Evolutionary conservation across 2,329 filamentous ascomycete species (phyloP).

Genomic region (Didymella keratinophila): DNA sequence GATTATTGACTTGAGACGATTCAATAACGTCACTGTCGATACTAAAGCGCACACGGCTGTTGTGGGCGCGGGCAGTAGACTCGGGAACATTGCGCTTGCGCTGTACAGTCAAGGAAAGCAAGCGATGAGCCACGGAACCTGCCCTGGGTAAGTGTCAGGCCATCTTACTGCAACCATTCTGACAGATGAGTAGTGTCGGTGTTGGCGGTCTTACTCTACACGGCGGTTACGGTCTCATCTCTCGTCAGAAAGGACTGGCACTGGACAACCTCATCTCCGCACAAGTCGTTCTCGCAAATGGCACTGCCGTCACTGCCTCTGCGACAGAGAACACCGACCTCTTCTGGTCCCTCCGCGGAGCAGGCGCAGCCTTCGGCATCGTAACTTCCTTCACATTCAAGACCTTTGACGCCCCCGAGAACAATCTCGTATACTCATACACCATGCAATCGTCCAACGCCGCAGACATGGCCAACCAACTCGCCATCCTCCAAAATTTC

Average conservation of each 20-base stretch:
- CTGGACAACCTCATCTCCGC: neutral
- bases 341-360: conserved; percentile 53
- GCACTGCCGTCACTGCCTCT: neutral
- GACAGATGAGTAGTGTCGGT: neutral
- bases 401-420: conserved; percentile 3
- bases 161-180: neutral
- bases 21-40: neutral
- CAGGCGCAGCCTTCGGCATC: conserved; percentile 52
- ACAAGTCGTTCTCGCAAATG: neutral
- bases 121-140: neutral
- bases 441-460: neutral
- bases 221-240: neutral
- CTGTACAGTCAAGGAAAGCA: neutral
- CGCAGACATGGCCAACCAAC: neutral
- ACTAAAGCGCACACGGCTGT: neutral
- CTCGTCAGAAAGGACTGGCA: neutral
- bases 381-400: conserved; percentile 46
- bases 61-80: neutral
- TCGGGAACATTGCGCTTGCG: neutral
- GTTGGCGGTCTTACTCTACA: neutral
- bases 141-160: neutral
- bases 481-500: neutral
- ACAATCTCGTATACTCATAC: neutral
- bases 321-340: conserved; percentile 46
- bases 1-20: neutral